Base-by-base conservation (phyloP, 1,284 basidiomycete genomes). In the Blastosporella zonata region DNA sequence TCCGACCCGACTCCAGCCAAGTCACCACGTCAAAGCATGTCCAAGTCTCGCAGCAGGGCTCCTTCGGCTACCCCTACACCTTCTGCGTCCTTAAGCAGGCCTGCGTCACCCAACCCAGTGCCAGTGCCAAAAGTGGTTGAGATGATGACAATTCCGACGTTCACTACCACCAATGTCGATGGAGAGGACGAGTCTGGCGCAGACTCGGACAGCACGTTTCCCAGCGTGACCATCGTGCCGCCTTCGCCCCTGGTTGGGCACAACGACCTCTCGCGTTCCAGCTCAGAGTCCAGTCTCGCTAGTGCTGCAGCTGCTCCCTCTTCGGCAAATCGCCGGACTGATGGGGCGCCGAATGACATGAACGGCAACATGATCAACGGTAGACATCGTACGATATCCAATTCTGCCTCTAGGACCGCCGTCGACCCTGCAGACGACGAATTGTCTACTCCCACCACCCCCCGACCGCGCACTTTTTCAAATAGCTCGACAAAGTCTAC, bases 181-280 rank as follows among this genome's bases (percentile, higher is more conserved):
- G 54, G 47, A 28, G 59, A 57, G 27, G 47, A 49, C 12, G 52
- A 58, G 12, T 25, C 49, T 20, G 47, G 50, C 31, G 27, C 39
- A 18, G 65, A 65, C 41, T 60, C 63, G 2, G 63, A 64, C 27
- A 68, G 65, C 54, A 61, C 68, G 1, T 69, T 70, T 44, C 77
- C 72, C 6, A 77, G 74, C 54, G 77, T 82, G 12, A 79, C 74
- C 0, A 67, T 82, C 25, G 67, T 81, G n/a, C 79, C 79, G 5
- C 79, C 79, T 0, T 79, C 78, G 0, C 80, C 79, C 2, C 64
- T 68, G 25, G 46, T 63, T 2, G 54, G 47, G 10, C 56, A 59
- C 43, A 64, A 61, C 50, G 61, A 64, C n/a, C 54, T 65, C 44
- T 56, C 57, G 22, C 56, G 54, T 49, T 65, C 60, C 23, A 64